A percentile compares a stretch with the other conserved stretches of the same genome.
Conservation (phyloP, 352 stramenopile genomes). For the Pythium utonaiense region DNA sequence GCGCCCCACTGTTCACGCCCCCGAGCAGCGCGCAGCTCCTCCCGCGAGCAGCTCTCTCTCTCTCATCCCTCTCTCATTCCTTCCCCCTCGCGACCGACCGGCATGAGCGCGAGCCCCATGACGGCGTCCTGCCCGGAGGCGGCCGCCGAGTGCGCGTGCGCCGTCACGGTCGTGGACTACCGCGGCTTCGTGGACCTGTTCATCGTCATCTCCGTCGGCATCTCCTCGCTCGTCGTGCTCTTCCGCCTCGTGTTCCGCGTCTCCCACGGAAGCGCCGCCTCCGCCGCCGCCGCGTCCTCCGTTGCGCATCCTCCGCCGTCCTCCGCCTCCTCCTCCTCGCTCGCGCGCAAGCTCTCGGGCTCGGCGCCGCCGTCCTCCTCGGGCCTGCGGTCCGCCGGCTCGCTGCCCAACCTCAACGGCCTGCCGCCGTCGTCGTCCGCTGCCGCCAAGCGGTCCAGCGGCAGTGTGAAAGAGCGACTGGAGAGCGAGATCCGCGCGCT, state of each 20-base stretch:
- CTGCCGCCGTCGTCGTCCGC: slow-evolving; percentile 1
- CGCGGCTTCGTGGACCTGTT: slow-evolving; percentile 57
- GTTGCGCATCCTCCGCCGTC: background rate
- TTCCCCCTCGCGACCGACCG: background rate
- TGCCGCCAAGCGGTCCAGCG: slow-evolving; percentile 9
- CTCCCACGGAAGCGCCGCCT: background rate
- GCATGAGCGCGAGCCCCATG: background rate
- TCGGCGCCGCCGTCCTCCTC: background rate
- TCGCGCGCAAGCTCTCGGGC: background rate
- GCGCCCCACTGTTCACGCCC: background rate
- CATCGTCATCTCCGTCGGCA: slow-evolving; percentile 58
- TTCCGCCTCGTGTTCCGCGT: slow-evolving; percentile 58
- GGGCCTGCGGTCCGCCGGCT: background rate
- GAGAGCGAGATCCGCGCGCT: slow-evolving; percentile 55
- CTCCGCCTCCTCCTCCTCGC: background rate
- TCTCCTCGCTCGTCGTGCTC: slow-evolving; percentile 63
- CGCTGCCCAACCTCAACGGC: background rate
- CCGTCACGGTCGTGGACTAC: slow-evolving; percentile 12
- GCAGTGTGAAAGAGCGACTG: slow-evolving; percentile 57
- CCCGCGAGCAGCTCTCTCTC: background rate
- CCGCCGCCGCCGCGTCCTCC: background rate
- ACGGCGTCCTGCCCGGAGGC: background rate
- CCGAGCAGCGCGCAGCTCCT: background rate
- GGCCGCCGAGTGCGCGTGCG: slow-evolving; percentile 1
- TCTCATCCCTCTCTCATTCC: background rate